Evolutionary conservation across 2,329 filamentous ascomycete genomes (phyloP).

Genomic region (Fusarium scirpi): DNA sequence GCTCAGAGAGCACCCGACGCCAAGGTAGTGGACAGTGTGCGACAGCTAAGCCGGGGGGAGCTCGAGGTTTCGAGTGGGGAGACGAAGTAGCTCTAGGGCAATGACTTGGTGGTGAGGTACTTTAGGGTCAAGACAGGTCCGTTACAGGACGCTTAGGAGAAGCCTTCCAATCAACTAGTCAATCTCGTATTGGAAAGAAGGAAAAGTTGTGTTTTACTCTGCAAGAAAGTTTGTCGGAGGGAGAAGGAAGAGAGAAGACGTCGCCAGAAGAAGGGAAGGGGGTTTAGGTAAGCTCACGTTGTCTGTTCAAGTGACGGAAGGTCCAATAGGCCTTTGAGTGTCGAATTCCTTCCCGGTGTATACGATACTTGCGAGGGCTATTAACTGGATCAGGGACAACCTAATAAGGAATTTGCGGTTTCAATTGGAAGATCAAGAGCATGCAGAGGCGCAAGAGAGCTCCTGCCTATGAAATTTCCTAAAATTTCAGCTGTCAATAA

Average conservation of each 20-base stretch:
- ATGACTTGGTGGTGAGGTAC: conserved; percentile 27
- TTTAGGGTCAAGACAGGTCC: conserved; percentile 14
- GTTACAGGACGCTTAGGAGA: conserved; percentile 17
- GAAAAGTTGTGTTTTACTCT: background rate
- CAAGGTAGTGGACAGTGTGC: conserved; percentile 26
- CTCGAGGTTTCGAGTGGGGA: conserved; percentile 16
- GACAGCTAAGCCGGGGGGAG: conserved; percentile 11
- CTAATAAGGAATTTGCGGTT: background rate
- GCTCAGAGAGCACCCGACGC: conserved; percentile 36
- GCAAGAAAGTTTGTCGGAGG: background rate
- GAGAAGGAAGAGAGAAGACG: background rate
- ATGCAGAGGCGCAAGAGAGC: background rate
- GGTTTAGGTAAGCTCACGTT: background rate
- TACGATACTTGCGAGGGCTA: background rate
- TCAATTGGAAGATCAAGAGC: background rate
- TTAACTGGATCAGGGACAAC: background rate
- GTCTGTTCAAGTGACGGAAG: background rate
- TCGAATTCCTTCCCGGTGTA: background rate
- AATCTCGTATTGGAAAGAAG: background rate
- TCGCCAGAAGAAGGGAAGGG: background rate
- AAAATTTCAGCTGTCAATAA: background rate
- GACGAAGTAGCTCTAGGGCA: conserved; percentile 27
- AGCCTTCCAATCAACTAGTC: conserved; percentile 23
- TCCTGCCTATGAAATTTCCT: background rate
- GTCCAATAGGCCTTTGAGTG: background rate